phyloP scores from a whole-genome alignment of 306 rosid genomes.

The Malus asiatica region DNA sequence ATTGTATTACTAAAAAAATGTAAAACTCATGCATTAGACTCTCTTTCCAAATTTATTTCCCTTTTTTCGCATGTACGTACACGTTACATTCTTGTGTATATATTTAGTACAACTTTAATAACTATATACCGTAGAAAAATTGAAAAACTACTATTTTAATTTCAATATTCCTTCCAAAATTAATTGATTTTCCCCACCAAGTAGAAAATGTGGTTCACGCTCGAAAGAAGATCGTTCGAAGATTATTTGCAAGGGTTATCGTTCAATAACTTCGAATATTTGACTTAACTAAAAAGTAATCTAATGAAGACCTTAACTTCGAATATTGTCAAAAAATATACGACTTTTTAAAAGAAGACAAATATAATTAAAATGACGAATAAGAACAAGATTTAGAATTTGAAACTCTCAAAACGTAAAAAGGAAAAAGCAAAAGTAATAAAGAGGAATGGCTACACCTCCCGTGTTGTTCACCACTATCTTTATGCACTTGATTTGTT shows the following conservation, averaged over 20 bases:
- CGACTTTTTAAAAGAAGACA: no score
- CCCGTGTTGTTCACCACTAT: not conserved
- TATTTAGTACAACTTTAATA: not conserved
- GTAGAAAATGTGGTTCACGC: not conserved
- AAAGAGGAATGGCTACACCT: not conserved
- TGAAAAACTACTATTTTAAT: no score
- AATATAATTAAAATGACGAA: no score
- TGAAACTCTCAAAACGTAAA: no score
- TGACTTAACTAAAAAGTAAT: not conserved
- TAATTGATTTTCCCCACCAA: not conserved
- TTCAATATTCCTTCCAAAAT: not conserved
- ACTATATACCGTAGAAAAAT: no score
- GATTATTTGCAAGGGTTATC: no score
- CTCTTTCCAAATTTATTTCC: not conserved
- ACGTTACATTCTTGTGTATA: not conserved
- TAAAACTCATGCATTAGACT: not conserved
- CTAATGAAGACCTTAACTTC: no score
- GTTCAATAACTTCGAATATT: not conserved
- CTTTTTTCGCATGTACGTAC: not conserved
- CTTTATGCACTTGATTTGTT: not conserved
- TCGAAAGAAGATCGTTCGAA: not conserved
- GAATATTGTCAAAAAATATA: no score
- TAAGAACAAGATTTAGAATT: no score
- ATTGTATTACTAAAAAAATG: not conserved
- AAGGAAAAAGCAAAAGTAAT: not conserved